Percentiles rank a stretch among this genome's conserved stretches.
Conservation (phyloP, 176 grass and related monocot genomes). For the Chrysopogon serrulatus region DNA sequence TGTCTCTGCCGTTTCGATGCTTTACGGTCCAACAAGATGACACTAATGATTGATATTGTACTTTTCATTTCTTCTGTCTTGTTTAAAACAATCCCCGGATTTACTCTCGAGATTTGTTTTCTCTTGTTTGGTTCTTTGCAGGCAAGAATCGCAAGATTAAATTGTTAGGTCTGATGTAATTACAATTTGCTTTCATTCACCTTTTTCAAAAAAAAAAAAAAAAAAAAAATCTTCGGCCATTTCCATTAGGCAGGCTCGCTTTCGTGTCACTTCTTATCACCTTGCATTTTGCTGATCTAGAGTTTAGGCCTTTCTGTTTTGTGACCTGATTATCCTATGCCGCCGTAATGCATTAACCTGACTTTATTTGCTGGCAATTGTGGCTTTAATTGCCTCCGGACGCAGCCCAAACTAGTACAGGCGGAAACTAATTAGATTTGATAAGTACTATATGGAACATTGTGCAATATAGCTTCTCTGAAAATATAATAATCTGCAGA, state of each 20-base stretch:
- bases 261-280: not conserved
- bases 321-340: not conserved
- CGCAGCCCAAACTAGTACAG: not conserved
- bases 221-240: not conserved
- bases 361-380: not conserved
- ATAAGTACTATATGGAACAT: not conserved
- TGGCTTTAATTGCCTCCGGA: not conserved
- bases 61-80: not conserved
- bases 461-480: conserved; percentile 4
- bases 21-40: not conserved
- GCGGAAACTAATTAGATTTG: not conserved
- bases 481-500: conserved; percentile 44
- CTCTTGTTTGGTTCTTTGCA: not conserved
- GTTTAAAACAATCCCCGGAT: not conserved
- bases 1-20: not conserved
- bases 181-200: not conserved
- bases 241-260: not conserved
- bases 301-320: not conserved
- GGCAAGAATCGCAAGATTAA: not conserved
- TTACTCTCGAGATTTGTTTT: not conserved
- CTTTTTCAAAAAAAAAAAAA: no score
- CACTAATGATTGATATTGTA: not conserved
- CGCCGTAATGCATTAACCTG: not conserved
- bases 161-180: not conserved
- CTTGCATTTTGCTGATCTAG: not conserved